These are phyloP conservation scores for Pseudognaphalium luteoalbum DNA, from an alignment of 129 eudicot species.

Conservation along the genomic window DNA sequence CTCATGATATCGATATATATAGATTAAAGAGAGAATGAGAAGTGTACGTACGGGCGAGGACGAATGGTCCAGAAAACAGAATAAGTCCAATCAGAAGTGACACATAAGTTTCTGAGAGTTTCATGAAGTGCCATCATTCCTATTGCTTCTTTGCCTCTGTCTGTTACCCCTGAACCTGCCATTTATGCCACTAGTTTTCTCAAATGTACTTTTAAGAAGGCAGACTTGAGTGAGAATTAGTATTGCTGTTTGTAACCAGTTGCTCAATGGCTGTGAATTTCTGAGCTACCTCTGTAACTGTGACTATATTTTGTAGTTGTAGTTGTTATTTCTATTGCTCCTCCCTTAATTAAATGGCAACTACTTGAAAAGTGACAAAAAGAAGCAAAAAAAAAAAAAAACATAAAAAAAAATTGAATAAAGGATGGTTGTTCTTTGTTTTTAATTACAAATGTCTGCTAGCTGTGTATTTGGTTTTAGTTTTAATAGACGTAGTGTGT, in stretches of 20 bases:
- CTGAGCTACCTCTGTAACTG: background rate
- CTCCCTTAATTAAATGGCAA: background rate
- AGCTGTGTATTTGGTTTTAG: no score
- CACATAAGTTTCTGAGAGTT: conserved; percentile 83
- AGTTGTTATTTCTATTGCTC: background rate
- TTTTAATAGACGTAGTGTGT: no score
- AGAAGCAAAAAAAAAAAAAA: no score
- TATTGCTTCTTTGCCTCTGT: conserved; percentile 88
- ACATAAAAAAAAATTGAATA: background rate
- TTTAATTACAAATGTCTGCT: background rate
- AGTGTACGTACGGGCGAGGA: conserved; percentile 72
- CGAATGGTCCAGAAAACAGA: conserved; percentile 98
- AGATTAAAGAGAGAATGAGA: background rate
- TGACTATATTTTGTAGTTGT: background rate
- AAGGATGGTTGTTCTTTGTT: background rate
- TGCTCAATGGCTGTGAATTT: background rate
- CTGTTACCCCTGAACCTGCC: conserved; percentile 81
- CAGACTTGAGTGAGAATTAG: background rate
- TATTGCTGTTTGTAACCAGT: background rate
- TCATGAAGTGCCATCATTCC: conserved; percentile 98
- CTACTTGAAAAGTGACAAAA: background rate
- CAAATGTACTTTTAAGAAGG: background rate
- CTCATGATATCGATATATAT: background rate
- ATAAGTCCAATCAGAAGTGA: conserved; percentile 90
- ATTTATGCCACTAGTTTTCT: conserved; percentile 12